Base-by-base conservation (phyloP, 257 asterid genomes). In the Capsicum pubescens region DNA sequence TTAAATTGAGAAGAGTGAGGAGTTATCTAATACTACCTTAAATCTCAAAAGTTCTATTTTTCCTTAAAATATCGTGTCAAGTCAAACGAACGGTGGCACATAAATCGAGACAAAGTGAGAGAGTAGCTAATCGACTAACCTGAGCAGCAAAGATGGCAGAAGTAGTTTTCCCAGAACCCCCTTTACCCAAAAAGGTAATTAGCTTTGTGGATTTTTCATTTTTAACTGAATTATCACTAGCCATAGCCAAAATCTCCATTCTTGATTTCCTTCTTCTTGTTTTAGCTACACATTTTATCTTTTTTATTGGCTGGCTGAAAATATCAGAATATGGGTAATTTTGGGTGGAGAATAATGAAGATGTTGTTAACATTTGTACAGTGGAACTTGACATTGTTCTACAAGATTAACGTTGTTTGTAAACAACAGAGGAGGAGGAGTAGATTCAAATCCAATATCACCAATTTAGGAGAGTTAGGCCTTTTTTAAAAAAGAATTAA, bases 151-250 rank as follows among this genome's bases (percentile, higher is more conserved):
- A 94, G 81, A 94, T 86, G 81, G 99, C 92, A 82, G 98, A 90
- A 64, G 98, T 92, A 19, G 99, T 96, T 86, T 96, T 94, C 0
- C 99, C 99, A 16, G 98, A 92, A 84, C 98, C 99, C 82, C 99
- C 99, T 91, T 96, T 96, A 48, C 99, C 99, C 78, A 94, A 81
- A 87, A 96, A 96, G 36, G 97, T 94, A 15, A 96, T 91, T 83
- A 96, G 85, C 88, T 92, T 96, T 6, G 97, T 86, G 86, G 97
- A 89, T n/a, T 88, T 91, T 84, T 74, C 83, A 74, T 55, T 86
- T 70, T 85, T 86, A 55, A 84, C 84, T 76, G 92, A 90, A 87
- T 82, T 84, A 87, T 87, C 90, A 74, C 85, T 84, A 46, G 90
- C 90, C 82, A 88, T 54, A n/a, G 79, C 83, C 78, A 87, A 60